Base-by-base conservation (phyloP, 345 rosid species). In the Dovyalis caffra region DNA sequence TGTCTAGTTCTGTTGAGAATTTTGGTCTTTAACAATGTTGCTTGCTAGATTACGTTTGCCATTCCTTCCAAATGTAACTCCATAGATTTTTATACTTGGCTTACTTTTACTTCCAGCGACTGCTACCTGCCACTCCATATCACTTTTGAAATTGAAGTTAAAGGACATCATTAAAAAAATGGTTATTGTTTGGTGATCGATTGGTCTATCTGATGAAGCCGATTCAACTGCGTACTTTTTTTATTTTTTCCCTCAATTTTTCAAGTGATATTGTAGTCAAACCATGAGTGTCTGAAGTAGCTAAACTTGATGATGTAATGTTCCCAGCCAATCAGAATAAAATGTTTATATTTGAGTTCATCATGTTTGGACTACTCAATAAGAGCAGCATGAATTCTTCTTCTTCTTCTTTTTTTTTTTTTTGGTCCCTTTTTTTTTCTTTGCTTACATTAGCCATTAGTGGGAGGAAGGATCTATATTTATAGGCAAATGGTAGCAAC, bases 361-460 rank as follows among this genome's bases (percentile, higher is more conserved):
- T 75, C 53, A 32, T 70, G 62, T 76, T 68, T 47, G 32, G 69
- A 40, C 61, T 64, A 25, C 35, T 74, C 26, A 33, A 32, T 35
- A 20, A 23, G 40, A 33, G 72, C 49, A 31, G 63, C 33, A n/a
- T 14, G 64, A 49, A 68, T 53, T n/a, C n/a, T n/a, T n/a, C n/a
- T n/a, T n/a, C n/a, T n/a, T n/a, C n/a, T n/a, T n/a, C n/a, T n/a
- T n/a, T n/a, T n/a, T n/a, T n/a, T n/a, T n/a, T n/a, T n/a, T n/a
- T n/a, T n/a, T n/a, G n/a, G n/a, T n/a, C n/a, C n/a, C n/a, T n/a
- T n/a, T n/a, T 15, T 26, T 47, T 68, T 76, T 57, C 8, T 49
- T 32, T 66, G 28, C 53, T 28, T 68, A 53, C n/a, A 15, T 72
- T 72, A 28, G 20, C 73, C n/a, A n/a, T 28, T 11, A 21, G 12